phyloP scores from a whole-genome alignment of 768 basidiomycete species.

The Lanmaoa pseudosensibilis region DNA sequence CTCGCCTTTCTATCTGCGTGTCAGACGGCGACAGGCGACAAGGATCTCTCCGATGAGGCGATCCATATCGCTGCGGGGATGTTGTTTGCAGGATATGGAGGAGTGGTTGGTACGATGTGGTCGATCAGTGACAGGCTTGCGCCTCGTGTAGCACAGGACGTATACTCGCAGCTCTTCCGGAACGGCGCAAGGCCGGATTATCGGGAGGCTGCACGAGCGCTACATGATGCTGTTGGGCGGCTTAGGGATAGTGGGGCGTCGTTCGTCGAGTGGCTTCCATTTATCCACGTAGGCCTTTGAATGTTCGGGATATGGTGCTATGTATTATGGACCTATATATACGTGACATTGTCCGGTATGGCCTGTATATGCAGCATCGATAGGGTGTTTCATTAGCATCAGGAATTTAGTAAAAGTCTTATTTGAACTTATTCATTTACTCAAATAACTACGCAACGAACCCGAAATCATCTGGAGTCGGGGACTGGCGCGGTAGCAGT shows the following conservation, averaged over 20 bases:
- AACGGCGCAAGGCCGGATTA: neutral
- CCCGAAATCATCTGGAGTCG: no score
- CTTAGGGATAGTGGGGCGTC: neutral
- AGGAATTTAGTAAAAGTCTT: no score
- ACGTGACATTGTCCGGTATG: no score
- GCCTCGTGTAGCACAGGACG: conserved; percentile 31
- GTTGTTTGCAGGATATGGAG: conserved; percentile 30
- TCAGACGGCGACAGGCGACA: conserved; percentile 40
- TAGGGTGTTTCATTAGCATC: no score
- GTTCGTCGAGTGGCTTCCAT: no score
- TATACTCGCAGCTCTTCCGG: conserved; percentile 29
- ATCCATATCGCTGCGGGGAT: conserved; percentile 47
- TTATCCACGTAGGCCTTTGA: no score
- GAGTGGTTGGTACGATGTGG: conserved; percentile 48
- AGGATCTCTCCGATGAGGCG: conserved; percentile 36
- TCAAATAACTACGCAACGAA: no score
- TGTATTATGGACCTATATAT: no score
- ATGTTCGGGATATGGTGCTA: no score
- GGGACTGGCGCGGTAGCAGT: no score
- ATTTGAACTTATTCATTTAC: no score
- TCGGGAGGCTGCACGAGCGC: conserved; percentile 1
- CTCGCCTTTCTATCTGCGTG: conserved; percentile 50
- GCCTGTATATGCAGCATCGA: no score
- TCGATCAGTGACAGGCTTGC: conserved; percentile 39
- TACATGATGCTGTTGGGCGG: neutral